Base-by-base conservation (phyloP, 192 early-diverging fungal genomes). In the Coemansia sp. region DNA sequence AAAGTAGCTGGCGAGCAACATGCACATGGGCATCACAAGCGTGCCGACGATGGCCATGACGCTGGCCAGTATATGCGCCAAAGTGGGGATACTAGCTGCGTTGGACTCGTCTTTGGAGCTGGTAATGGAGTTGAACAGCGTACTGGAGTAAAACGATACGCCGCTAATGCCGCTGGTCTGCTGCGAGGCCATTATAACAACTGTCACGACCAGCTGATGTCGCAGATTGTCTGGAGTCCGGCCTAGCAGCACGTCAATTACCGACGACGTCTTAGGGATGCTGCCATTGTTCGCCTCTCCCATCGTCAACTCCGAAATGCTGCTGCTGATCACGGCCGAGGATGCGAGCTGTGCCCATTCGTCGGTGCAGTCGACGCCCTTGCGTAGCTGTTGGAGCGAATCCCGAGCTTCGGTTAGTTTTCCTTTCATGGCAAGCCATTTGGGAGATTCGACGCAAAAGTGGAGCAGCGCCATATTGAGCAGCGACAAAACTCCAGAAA, bases 161-260 rank as follows among this genome's bases (percentile, higher is more conserved):
- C 87, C 91, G 71, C 90, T 90, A 60, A 96, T 92, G 20, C 92
- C 94, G 38, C 86, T 87, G 31, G 91, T 70, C 69, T 96, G 94
- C 76, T 96, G 94, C 38, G 84, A 70, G 5, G 89, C 62, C 69
- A 92, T 91, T 10, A 89, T 22, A 7, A 84, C 61, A n/a, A 89
- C 60, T 27, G 88, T 82, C 22, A 86, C 83, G 1, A 92, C 6
- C 4, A 93, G 77, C 40, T 90, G 87, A 36, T 76, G 71, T 11
- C 85, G 73, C 39, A 92, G 84, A 29, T 86, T 84, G 47, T 83
- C 76, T 6, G 77, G 73, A 2, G 77, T 79, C 17, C 61, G 80
- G 2, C 85, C 81, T 29, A 89, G 82, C 29, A 92, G 71, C 17
- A 82, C 64, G 10, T 80, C 71, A n/a, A 84, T 69, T 15, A 88